A percentile compares a stretch with the other conserved stretches of the same genome.
Conservation (phyloP, 2,329 filamentous ascomycete genomes). For the Cladosporium halotolerans region DNA sequence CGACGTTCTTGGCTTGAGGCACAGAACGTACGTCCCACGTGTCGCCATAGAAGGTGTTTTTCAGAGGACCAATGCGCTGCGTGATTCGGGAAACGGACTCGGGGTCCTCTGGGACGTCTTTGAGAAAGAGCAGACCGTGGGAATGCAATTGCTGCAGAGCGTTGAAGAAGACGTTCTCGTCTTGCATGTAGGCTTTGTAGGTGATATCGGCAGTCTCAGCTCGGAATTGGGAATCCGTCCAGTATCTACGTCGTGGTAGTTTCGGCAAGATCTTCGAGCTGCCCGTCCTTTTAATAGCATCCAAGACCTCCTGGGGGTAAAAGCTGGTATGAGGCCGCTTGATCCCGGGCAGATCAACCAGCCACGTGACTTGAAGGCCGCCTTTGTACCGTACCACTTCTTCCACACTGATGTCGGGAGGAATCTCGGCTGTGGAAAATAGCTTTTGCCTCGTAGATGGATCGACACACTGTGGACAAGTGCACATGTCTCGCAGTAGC, state of each 20-base stretch:
- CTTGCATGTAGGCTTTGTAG: conserved; percentile 65
- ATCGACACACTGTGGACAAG: conserved; percentile 52
- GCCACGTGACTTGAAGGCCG: conserved; percentile 45
- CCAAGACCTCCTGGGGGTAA: background rate
- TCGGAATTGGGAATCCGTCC: conserved; percentile 43
- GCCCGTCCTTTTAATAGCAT: background rate
- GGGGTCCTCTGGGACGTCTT: conserved; percentile 57
- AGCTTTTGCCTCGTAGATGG: conserved; percentile 56
- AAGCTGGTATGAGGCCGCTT: conserved; percentile 31
- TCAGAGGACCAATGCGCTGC: conserved; percentile 66
- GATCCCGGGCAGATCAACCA: conserved; percentile 46
- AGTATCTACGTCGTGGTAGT: conserved; percentile 28
- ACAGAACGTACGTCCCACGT: conserved; percentile 87
- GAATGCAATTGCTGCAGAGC: conserved; percentile 57
- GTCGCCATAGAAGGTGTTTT: conserved; percentile 82
- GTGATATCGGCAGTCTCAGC: conserved; percentile 53
- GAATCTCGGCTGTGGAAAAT: conserved; percentile 61
- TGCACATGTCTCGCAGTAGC: conserved; percentile 52
- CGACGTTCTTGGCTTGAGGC: conserved; percentile 80
- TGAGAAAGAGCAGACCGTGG: conserved; percentile 71
- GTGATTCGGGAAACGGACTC: conserved; percentile 59
- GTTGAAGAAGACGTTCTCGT: conserved; percentile 51
- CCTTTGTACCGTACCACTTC: conserved; percentile 29
- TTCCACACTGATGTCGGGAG: conserved; percentile 39
- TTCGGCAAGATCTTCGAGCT: background rate